Evolutionary conservation across 352 stramenopile species (phyloP), one percentile per base, ranked within the genome.

Genomic region (Aphanomyces euteiches): DNA sequence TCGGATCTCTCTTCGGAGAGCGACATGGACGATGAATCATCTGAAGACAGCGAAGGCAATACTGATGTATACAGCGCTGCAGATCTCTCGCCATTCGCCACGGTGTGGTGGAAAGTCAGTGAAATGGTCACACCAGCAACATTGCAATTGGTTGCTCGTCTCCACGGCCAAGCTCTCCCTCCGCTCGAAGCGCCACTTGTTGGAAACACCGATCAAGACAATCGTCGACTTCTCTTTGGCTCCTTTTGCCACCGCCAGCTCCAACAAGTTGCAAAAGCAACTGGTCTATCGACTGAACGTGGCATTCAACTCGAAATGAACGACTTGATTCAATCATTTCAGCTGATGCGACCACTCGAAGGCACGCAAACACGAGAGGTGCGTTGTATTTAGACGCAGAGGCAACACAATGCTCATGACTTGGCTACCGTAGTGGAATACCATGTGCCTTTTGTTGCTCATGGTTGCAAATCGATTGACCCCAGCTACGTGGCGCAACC

Each of bases 1-100:
- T 34, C 72, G 88, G 1, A 90, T 90, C 34, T 82, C 80, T 75
- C 88, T 90, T 56, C 71, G 91, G 5, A 91, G 85, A 86, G 77
- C 82, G 4, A 76, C 91, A 47, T 77, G 91, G 37, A 90, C 84
- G 87, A 81, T 89, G 57, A 73, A 39, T 50, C 57, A 38, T 72
- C 77, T 63, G 59, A 77, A 50, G 78, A 90, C 58, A 76, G 66
- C n/a, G 74, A 82, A 58, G 28, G 72, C 78, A 69, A 66, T 68
- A 56, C 72, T 72, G 50, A 76, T 74, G 15, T 74, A 75, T 56
- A 77, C 77, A 54, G 81, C 76, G 54, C 39, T 21, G 48, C 64
- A 21, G 64, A 70, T 39, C 47, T 70, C 43, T 61, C 64, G 19
- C 37, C 43, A n/a, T 70, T 70, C 36, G 64, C 64, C 3, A 48